A percentile compares a stretch with the other conserved stretches of the same genome.
Conservation (phyloP, 805 yeast genomes). For the Candida ficus region DNA sequence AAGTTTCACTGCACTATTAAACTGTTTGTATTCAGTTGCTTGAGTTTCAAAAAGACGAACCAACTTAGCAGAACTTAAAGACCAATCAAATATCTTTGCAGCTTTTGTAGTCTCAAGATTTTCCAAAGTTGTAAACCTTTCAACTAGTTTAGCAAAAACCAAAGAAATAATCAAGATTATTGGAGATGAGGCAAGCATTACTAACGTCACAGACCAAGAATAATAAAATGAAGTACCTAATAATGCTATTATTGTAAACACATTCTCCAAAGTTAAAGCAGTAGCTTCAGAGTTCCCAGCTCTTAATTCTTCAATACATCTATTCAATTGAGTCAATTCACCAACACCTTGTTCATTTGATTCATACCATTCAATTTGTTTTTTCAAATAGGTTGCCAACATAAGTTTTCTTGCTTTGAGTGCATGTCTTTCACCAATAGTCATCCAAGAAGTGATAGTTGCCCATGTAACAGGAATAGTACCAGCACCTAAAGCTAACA, state of each 20-base stretch:
- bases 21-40: slow-evolving; percentile 40
- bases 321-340: slow-evolving; percentile 54
- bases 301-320: slow-evolving; percentile 72
- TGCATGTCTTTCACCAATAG: slow-evolving; percentile 68
- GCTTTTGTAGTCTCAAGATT: slow-evolving; percentile 52
- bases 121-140: slow-evolving; percentile 45
- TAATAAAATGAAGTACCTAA: slow-evolving; percentile 63
- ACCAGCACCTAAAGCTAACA: slow-evolving; percentile 43
- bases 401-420: slow-evolving; percentile 45
- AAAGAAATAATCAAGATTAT: slow-evolving; percentile 46
- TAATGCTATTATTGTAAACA: slow-evolving; percentile 49
- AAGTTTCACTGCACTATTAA: slow-evolving; percentile 27
- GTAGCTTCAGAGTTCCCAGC: slow-evolving; percentile 62
- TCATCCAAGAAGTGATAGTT: slow-evolving; percentile 58
- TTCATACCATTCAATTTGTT: slow-evolving; percentile 62
- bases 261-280: slow-evolving; percentile 50
- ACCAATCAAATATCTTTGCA: slow-evolving; percentile 66
- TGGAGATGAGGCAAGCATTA: slow-evolving; percentile 74
- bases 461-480: slow-evolving; percentile 43
- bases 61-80: slow-evolving; percentile 51
- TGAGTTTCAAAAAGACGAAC: slow-evolving; percentile 61
- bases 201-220: slow-evolving; percentile 82
- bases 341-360: slow-evolving; percentile 52
- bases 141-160: slow-evolving; percentile 46
- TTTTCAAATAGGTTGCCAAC: slow-evolving; percentile 38